Percentiles rank a stretch among this genome's conserved stretches.
Conservation (phyloP, 768 basidiomycete species). For the Boletus patriciae region DNA sequence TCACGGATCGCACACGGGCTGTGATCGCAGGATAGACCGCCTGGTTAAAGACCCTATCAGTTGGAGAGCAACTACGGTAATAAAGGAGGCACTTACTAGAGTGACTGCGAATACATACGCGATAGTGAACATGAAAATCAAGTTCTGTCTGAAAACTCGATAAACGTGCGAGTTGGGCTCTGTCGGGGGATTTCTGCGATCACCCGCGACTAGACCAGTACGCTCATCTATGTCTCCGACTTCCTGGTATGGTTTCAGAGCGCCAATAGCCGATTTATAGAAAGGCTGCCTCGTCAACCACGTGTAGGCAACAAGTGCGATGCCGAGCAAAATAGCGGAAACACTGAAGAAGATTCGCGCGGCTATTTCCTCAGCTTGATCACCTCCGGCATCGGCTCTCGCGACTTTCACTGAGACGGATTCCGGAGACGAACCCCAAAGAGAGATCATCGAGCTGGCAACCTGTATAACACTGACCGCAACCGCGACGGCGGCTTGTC, state of each 20-base stretch:
- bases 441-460: slow-evolving; percentile 57
- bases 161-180: slow-evolving; percentile 46
- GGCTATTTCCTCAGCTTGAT: slow-evolving; percentile 60
- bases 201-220: slow-evolving; percentile 37
- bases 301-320: slow-evolving; percentile 51
- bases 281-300: slow-evolving; percentile 59
- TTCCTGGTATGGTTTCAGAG: slow-evolving; percentile 42
- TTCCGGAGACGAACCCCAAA: slow-evolving; percentile 44
- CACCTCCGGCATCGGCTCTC: slow-evolving; percentile 27
- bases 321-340: slow-evolving; percentile 62
- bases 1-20: slow-evolving; percentile 67
- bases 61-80: neutral
- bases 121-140: slow-evolving; percentile 67
- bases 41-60: slow-evolving; percentile 39
- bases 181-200: slow-evolving; percentile 21
- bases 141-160: slow-evolving; percentile 62
- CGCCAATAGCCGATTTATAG: slow-evolving; percentile 56
- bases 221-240: slow-evolving; percentile 27
- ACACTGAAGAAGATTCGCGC: slow-evolving; percentile 74
- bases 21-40: slow-evolving; percentile 88
- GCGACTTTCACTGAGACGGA: slow-evolving; percentile 18
- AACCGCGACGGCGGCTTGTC: slow-evolving; percentile 84
- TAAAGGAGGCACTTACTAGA: slow-evolving; percentile 50
- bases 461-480: slow-evolving; percentile 78
- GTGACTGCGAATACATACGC: slow-evolving; percentile 79